Evolutionary conservation across 1,284 basidiomycete species (phyloP).

Genomic region (Fomitiporia mediterranea): DNA sequence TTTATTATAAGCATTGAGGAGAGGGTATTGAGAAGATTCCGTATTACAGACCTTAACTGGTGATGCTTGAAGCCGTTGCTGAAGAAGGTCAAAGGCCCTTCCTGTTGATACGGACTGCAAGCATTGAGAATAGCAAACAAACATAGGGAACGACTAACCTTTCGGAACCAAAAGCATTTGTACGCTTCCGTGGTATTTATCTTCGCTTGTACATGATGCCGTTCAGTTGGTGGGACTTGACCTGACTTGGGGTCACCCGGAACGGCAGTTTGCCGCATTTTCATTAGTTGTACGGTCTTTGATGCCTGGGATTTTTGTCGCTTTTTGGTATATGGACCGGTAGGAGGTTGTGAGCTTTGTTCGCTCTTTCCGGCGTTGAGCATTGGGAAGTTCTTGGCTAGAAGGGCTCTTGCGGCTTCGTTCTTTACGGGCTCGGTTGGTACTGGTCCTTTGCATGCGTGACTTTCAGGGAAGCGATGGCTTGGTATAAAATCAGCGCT

Average conservation of each 20-base stretch:
- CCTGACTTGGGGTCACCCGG: slow-evolving; percentile 58
- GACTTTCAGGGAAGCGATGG: slow-evolving; percentile 28
- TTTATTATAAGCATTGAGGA: not conserved
- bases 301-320: slow-evolving; percentile 49
- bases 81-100: slow-evolving; percentile 17
- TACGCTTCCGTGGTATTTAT: slow-evolving; percentile 29
- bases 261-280: slow-evolving; percentile 62
- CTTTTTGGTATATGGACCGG: slow-evolving; percentile 28
- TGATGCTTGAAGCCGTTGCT: slow-evolving; percentile 8
- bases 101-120: slow-evolving; percentile 14
- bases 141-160: slow-evolving; percentile 37
- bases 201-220: slow-evolving; percentile 51
- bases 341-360: slow-evolving; percentile 22
- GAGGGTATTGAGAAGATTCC: not conserved
- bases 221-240: slow-evolving; percentile 44
- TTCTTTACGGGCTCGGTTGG: slow-evolving; percentile 33
- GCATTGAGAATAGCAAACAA: not conserved
- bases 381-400: slow-evolving; percentile 50
- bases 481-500: not conserved
- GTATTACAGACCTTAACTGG: not conserved
- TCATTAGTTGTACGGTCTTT: slow-evolving; percentile 60
- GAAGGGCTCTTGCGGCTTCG: slow-evolving; percentile 45
- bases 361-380: slow-evolving; percentile 17
- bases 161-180: slow-evolving; percentile 61
- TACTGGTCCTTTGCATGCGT: slow-evolving; percentile 40